These are phyloP conservation scores for Nitzschia sp. DNA, from an alignment of 108 stramenopile species.

Conservation along the genomic window DNA sequence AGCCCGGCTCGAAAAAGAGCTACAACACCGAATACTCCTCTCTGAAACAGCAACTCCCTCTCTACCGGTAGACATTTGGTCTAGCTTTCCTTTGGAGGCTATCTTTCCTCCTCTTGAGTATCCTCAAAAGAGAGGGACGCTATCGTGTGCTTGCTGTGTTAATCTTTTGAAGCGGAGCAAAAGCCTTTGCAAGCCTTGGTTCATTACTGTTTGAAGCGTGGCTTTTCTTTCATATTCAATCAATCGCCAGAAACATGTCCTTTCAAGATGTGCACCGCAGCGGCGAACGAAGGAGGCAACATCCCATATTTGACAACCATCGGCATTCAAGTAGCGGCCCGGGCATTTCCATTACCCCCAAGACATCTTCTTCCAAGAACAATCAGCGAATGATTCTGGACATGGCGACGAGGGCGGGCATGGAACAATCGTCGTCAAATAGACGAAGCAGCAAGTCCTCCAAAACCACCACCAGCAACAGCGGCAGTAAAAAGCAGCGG, in stretches of 20 bases:
- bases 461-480: neutral
- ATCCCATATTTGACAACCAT: conserved; percentile 19
- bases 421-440: neutral
- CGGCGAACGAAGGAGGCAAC: conserved; percentile 11
- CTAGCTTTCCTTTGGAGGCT: too few relatives aligned
- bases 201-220: too few relatives aligned
- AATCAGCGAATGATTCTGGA: neutral
- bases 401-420: neutral
- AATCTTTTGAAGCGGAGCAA: too few relatives aligned
- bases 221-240: too few relatives aligned
- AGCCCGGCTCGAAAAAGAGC: too few relatives aligned
- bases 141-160: too few relatives aligned
- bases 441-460: neutral
- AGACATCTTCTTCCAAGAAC: neutral
- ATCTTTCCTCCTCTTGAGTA: too few relatives aligned
- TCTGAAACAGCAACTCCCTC: too few relatives aligned
- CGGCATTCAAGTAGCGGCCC: neutral
- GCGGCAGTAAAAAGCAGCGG: neutral
- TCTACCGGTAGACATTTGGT: too few relatives aligned
- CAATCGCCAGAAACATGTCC: conserved; percentile 7
- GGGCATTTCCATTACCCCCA: neutral
- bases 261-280: conserved; percentile 1
- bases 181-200: too few relatives aligned
- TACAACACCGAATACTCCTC: too few relatives aligned
- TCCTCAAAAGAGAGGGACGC: too few relatives aligned